These are phyloP conservation scores for Blastobotrys robertii DNA, from an alignment of 805 yeast genomes.

Conservation along the genomic window DNA sequence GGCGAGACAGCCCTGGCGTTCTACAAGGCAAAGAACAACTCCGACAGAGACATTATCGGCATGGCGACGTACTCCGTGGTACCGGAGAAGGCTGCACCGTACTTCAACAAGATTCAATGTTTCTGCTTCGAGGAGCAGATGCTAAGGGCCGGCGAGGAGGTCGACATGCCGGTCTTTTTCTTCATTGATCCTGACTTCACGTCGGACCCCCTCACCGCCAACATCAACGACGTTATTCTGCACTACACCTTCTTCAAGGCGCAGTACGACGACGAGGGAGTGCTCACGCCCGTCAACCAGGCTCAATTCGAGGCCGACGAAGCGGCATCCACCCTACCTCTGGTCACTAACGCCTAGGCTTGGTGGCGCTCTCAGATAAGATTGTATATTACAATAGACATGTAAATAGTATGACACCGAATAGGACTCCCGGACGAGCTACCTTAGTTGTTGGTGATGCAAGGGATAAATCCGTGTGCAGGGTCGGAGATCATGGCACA, in stretches of 20 bases:
- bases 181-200: conserved; percentile 95
- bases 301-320: neutral
- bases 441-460: too few relatives aligned
- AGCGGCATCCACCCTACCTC: too few relatives aligned
- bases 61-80: conserved; percentile 97
- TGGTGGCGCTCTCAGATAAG: too few relatives aligned
- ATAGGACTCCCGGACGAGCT: too few relatives aligned
- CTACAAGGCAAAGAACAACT: conserved; percentile 78
- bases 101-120: conserved; percentile 94
- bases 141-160: conserved; percentile 90
- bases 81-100: conserved; percentile 94
- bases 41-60: conserved; percentile 87
- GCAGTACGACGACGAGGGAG: conserved; percentile 20
- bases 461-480: too few relatives aligned
- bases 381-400: neutral
- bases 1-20: conserved; percentile 98
- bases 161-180: conserved; percentile 97
- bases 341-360: too few relatives aligned
- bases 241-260: conserved; percentile 82
- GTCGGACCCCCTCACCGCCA: conserved; percentile 84
- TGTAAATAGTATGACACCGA: neutral
- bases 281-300: conserved; percentile 16
- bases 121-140: conserved; percentile 97
- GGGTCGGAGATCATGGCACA: too few relatives aligned
- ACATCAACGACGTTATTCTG: conserved; percentile 78